Evolutionary conservation across 768 basidiomycete genomes (phyloP), one percentile per base, ranked within the genome.

Genomic region (Boletus sensibilis): DNA sequence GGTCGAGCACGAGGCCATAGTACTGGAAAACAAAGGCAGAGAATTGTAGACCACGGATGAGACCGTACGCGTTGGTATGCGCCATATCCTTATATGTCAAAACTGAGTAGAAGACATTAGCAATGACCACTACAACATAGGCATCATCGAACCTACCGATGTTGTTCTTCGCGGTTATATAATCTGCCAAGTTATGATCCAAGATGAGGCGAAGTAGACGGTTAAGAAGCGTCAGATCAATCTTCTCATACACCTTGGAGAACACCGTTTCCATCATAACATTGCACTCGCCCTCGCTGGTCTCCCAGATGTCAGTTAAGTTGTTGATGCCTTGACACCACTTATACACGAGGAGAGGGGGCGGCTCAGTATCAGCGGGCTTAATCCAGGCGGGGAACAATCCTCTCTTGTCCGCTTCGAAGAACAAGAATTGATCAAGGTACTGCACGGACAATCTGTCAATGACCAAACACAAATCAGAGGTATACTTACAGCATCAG

Each of bases 301-400:
- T 98, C 75, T 98, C 97, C 97, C 97, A 99, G 39, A 99, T 86
- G 56, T 99, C 96, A 3, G 91, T 94, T 70, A 98, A 72, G 73
- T 99, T 99, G 76, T 98, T 98, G 80, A 98, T 95, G 40, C 97
- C 97, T 76, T 98, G 96, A 68, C 94, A 96, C 96, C 96, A 98
- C 81, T 98, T 98, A 79, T 98, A 98, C 33, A 98, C 95, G 33
- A 98, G 85, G 16, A 98, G 82, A 3, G 96, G 96, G 0, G 96
- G 94, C 3, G 96, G 96, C 67, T 98, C 96, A 0, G 93, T 95
- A 65, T 98, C 94, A 48, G 93, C 90, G 25, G 97, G 97, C 76
- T 98, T 99, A 72, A 99, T 97, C 96, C 97, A 99, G 1, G 94
- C 86, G 12, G 97, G 97, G 87, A 98, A 98, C 23, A 99, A 75